phyloP scores from a whole-genome alignment of 2,329 filamentous ascomycete species.

The Cladophialophora immunda region DNA sequence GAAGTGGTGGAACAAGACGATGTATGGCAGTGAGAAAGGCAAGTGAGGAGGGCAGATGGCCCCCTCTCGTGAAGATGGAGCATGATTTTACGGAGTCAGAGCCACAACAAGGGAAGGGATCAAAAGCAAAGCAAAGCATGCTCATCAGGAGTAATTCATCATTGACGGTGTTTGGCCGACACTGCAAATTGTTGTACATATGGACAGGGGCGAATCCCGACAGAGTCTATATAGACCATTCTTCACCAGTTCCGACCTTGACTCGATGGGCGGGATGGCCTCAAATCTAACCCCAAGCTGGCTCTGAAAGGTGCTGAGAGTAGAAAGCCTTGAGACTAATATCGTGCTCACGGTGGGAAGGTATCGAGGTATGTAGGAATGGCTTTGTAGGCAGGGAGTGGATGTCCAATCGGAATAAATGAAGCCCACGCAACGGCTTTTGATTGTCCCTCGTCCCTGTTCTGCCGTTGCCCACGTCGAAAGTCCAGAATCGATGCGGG shows the following conservation, averaged over 20 bases:
- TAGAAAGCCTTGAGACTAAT: background rate
- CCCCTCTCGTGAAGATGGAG: background rate
- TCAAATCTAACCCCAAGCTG: background rate
- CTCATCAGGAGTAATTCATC: background rate
- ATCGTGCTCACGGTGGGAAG: too few relatives aligned
- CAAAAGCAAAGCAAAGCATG: background rate
- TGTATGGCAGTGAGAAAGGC: constrained; percentile 32
- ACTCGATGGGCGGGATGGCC: too few relatives aligned
- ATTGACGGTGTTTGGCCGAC: background rate
- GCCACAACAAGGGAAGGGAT: background rate
- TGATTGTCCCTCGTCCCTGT: too few relatives aligned
- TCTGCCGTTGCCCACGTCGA: too few relatives aligned
- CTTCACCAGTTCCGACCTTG: background rate
- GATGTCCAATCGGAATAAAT: background rate
- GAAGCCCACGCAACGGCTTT: too few relatives aligned
- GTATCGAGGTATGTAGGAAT: too few relatives aligned
- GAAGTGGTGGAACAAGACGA: constrained; percentile 31
- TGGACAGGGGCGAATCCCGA: too few relatives aligned
- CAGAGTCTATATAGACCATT: background rate
- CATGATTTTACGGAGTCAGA: background rate
- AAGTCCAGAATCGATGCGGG: background rate
- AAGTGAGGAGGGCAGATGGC: constrained; percentile 34
- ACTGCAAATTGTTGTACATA: background rate
- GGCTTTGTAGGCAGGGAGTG: too few relatives aligned
- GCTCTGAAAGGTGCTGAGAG: background rate